Evolutionary conservation across 169 alveolate genomes (phyloP).

Genomic region (Cryptosporidium meleagridis): DNA sequence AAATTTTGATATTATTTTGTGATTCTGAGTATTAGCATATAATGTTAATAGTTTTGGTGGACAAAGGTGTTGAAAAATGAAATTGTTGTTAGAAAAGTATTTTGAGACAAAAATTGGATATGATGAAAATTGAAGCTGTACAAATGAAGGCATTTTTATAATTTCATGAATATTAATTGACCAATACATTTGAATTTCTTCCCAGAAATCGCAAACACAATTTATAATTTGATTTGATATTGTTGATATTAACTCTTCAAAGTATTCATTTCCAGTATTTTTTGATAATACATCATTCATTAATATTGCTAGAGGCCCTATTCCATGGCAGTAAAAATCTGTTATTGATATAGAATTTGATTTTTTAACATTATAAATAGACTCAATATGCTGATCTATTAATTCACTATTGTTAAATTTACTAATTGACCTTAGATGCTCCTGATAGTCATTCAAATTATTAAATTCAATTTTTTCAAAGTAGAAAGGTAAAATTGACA

Average conservation of each 20-base stretch:
- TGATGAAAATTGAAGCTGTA: constrained; percentile 12
- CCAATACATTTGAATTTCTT: constrained; percentile 29
- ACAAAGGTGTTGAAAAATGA: not conserved
- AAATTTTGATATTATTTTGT: constrained; percentile 10
- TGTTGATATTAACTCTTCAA: not conserved
- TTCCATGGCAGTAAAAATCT: constrained; percentile 37
- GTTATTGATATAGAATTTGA: not conserved
- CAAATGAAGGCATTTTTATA: constrained; percentile 2
- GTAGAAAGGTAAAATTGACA: constrained; percentile 41
- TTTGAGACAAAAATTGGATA: constrained; percentile 30
- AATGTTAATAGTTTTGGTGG: constrained; percentile 14
- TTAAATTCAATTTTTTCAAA: constrained; percentile 12
- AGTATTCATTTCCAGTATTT: not conserved
- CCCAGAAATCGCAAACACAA: constrained; percentile 23
- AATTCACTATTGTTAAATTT: not conserved
- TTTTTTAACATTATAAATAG: not conserved
- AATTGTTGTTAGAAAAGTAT: not conserved
- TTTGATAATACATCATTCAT: not conserved
- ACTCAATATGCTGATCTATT: not conserved
- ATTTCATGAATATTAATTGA: not conserved
- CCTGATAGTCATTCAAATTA: not conserved
- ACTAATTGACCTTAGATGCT: not conserved
- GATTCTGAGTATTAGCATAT: not conserved
- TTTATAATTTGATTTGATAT: not conserved
- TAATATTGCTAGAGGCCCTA: constrained; percentile 3